A percentile compares a stretch with the other conserved stretches of the same genome.
phyloP scores from a whole-genome alignment of 352 stramenopile species.

The Paralagenidium karlingii region DNA sequence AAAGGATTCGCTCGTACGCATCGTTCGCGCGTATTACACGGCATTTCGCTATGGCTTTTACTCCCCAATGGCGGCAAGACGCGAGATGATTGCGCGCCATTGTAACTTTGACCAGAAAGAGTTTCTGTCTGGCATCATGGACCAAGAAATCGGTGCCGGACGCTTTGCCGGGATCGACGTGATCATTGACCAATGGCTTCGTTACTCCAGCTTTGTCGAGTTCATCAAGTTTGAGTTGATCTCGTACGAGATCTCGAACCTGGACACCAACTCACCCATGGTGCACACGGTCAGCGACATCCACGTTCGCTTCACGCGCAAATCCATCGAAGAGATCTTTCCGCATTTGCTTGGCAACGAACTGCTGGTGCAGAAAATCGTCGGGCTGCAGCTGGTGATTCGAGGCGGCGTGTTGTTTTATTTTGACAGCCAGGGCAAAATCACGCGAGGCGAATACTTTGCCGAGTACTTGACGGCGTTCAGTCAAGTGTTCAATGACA shows the following conservation, averaged over 20 bases:
- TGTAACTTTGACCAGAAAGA: not conserved
- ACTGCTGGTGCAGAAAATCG: not conserved
- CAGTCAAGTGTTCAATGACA: not conserved
- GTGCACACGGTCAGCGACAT: not conserved
- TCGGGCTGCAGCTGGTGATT: not conserved
- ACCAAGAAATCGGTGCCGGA: not conserved
- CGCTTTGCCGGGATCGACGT: not conserved
- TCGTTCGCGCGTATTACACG: slow-evolving; percentile 12
- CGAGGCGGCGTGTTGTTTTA: not conserved
- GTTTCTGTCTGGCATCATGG: not conserved
- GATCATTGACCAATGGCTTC: not conserved
- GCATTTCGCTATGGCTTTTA: slow-evolving; percentile 12
- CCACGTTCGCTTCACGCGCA: not conserved
- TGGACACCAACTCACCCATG: not conserved
- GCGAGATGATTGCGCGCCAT: not conserved
- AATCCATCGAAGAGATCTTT: not conserved
- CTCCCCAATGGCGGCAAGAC: not conserved
- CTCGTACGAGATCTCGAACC: not conserved
- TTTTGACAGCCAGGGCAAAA: not conserved
- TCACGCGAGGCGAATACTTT: not conserved
- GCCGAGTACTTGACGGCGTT: not conserved
- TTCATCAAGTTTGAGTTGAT: not conserved
- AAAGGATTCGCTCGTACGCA: slow-evolving; percentile 15
- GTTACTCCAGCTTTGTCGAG: not conserved
- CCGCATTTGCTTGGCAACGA: not conserved